phyloP scores from a whole-genome alignment of 768 basidiomycete genomes.

The Naganishia randhawae region DNA sequence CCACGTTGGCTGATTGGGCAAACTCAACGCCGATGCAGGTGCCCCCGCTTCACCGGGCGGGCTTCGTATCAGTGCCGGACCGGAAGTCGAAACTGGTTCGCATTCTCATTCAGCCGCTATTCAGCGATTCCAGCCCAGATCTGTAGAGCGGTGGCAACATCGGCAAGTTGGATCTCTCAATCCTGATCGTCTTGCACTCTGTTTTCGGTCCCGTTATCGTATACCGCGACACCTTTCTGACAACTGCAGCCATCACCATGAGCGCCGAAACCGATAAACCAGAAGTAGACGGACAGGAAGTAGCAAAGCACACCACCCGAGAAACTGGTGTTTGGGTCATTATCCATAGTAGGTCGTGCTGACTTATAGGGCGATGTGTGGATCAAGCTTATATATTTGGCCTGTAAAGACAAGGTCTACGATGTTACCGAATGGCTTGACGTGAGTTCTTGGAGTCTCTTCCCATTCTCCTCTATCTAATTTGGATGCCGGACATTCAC shows the following conservation, averaged over 20 bases:
- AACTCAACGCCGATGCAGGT: slow-evolving; percentile 1
- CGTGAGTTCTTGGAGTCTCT: slow-evolving; percentile 31
- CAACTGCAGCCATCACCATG: slow-evolving; percentile 7
- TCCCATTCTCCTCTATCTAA: background rate
- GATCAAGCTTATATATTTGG: background rate
- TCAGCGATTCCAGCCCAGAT: background rate
- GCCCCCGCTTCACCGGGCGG: background rate
- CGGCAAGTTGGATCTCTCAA: background rate
- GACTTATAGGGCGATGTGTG: background rate
- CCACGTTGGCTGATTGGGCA: background rate
- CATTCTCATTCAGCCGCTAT: background rate
- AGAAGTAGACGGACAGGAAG: slow-evolving; percentile 46
- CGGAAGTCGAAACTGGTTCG: background rate
- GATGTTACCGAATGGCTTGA: slow-evolving; percentile 51
- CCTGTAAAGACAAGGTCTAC: slow-evolving; percentile 44
- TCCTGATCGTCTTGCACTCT: background rate
- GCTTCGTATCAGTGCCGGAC: slow-evolving; percentile 1
- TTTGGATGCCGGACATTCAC: background rate
- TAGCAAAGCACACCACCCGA: slow-evolving; percentile 54
- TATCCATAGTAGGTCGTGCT: slow-evolving; percentile 39
- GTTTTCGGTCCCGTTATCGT: background rate
- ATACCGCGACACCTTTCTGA: background rate
- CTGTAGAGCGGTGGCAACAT: background rate
- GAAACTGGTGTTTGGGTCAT: slow-evolving; percentile 53
- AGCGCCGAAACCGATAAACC: slow-evolving; percentile 20